Percentiles rank a stretch among this genome's conserved stretches.
Evolutionary conservation across 2,329 filamentous ascomycete species (phyloP).

Genomic region (Eutypa lata): DNA sequence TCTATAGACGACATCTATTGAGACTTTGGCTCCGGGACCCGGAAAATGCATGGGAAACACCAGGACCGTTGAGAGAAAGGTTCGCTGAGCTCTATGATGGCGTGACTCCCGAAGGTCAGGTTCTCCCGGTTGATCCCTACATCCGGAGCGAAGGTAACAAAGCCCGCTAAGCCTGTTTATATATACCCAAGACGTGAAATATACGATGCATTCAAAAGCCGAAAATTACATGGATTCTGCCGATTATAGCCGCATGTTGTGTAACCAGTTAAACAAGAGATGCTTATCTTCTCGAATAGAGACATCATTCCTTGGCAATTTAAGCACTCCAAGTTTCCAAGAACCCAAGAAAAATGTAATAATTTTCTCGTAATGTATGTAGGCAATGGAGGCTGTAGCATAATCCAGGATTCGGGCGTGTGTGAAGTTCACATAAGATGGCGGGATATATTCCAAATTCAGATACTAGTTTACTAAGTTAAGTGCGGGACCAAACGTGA

Average conservation of each 20-base stretch:
- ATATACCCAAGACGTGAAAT: neutral
- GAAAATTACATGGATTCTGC: neutral
- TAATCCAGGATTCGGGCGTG: too few relatives aligned
- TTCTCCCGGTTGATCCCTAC: constrained; percentile 56
- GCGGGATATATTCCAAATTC: too few relatives aligned
- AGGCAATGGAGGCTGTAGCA: too few relatives aligned
- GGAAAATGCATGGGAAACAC: constrained; percentile 47
- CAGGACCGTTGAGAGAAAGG: constrained; percentile 37
- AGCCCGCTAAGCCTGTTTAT: constrained; percentile 11
- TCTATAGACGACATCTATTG: constrained; percentile 43
- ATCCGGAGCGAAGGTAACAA: constrained; percentile 38
- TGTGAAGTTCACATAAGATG: too few relatives aligned
- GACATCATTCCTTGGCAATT: too few relatives aligned
- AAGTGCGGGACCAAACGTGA: too few relatives aligned
- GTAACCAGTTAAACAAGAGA: too few relatives aligned
- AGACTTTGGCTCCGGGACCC: constrained; percentile 49
- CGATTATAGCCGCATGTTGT: neutral
- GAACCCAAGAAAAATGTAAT: too few relatives aligned
- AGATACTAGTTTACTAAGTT: too few relatives aligned
- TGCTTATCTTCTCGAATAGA: too few relatives aligned
- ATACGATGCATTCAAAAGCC: neutral
- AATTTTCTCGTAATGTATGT: too few relatives aligned
- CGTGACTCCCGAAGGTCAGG: constrained; percentile 47
- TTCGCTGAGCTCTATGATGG: constrained; percentile 54
- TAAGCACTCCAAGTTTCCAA: too few relatives aligned